A percentile compares a stretch with the other conserved stretches of the same genome.
These are phyloP conservation scores for Arthroderma sp. DNA, from an alignment of 2,329 filamentous ascomycete species.

Conservation along the genomic window DNA sequence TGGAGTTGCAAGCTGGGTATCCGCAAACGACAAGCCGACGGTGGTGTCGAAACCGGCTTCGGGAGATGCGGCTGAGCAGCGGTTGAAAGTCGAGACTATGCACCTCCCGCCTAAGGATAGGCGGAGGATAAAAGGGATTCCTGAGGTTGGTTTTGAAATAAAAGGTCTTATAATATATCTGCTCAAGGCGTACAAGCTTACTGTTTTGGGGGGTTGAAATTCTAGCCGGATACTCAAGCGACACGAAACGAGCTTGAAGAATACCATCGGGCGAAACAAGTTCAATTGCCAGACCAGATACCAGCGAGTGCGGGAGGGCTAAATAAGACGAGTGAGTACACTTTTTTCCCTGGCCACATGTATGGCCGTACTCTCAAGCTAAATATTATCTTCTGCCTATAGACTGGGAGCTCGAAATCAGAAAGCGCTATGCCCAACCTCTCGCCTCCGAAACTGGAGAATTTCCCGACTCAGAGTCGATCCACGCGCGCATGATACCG, in stretches of 20 bases:
- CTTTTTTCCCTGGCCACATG: neutral
- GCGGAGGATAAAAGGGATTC: conserved; percentile 43
- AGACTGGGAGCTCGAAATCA: conserved; percentile 53
- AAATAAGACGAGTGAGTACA: conserved; percentile 59
- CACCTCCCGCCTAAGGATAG: conserved; percentile 46
- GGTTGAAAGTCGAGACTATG: conserved; percentile 53
- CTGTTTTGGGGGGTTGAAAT: too few relatives aligned
- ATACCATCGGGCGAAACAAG: conserved; percentile 33
- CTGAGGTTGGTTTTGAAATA: conserved; percentile 27
- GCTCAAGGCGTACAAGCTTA: too few relatives aligned
- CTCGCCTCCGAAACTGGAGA: conserved; percentile 49
- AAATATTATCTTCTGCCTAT: conserved; percentile 3
- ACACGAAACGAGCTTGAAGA: conserved; percentile 26
- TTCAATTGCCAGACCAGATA: conserved; percentile 46
- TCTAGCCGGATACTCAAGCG: conserved; percentile 25
- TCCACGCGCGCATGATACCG: conserved; percentile 47
- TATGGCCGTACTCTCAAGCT: neutral
- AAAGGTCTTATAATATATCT: too few relatives aligned
- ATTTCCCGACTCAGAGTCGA: conserved; percentile 45
- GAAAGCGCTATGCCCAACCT: conserved; percentile 50
- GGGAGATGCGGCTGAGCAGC: conserved; percentile 49
- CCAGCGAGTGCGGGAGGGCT: conserved; percentile 59
- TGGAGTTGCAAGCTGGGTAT: conserved; percentile 51
- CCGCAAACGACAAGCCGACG: conserved; percentile 43
- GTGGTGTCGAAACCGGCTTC: conserved; percentile 37